Percentiles rank a stretch among this genome's conserved stretches.
Conservation (phyloP, 2,329 filamentous ascomycete genomes). For the Tolypocladium pustulatum region DNA sequence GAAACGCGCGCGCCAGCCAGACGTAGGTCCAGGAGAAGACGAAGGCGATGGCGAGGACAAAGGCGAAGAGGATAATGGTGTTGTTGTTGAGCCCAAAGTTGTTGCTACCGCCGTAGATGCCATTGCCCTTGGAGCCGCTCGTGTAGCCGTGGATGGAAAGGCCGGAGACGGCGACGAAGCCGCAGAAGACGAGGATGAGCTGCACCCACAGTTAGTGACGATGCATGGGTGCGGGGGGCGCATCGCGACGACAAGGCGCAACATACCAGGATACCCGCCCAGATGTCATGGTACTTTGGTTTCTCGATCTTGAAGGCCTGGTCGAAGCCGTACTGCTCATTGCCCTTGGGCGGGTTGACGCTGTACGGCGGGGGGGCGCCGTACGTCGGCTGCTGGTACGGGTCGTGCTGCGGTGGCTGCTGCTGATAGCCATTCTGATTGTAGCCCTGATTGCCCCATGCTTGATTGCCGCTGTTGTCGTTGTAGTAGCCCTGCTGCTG, state of each 20-base stretch:
- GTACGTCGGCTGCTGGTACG: slow-evolving; percentile 18
- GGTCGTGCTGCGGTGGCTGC: slow-evolving; percentile 8
- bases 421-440: slow-evolving; percentile 12
- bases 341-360: slow-evolving; percentile 25
- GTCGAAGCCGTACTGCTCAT: slow-evolving; percentile 51
- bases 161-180: slow-evolving; percentile 67
- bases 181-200: slow-evolving; percentile 61
- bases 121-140: slow-evolving; percentile 50
- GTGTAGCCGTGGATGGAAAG: slow-evolving; percentile 68
- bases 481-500: slow-evolving; percentile 7
- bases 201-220: slow-evolving; percentile 17
- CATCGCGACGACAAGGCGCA: background rate
- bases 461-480: slow-evolving; percentile 11
- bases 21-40: slow-evolving; percentile 71
- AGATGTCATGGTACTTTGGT: slow-evolving; percentile 85
- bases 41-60: slow-evolving; percentile 63
- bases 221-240: no score
- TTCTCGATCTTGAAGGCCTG: slow-evolving; percentile 72
- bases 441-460: slow-evolving; percentile 4
- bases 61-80: slow-evolving; percentile 75
- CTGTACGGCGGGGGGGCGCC: slow-evolving; percentile 20
- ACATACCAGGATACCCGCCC: slow-evolving; percentile 69
- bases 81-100: slow-evolving; percentile 65
- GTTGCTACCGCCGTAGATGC: slow-evolving; percentile 62
- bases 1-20: slow-evolving; percentile 62